Evolutionary conservation across 2,329 filamentous ascomycete species (phyloP).

Genomic region (Fusarium denticulatum): DNA sequence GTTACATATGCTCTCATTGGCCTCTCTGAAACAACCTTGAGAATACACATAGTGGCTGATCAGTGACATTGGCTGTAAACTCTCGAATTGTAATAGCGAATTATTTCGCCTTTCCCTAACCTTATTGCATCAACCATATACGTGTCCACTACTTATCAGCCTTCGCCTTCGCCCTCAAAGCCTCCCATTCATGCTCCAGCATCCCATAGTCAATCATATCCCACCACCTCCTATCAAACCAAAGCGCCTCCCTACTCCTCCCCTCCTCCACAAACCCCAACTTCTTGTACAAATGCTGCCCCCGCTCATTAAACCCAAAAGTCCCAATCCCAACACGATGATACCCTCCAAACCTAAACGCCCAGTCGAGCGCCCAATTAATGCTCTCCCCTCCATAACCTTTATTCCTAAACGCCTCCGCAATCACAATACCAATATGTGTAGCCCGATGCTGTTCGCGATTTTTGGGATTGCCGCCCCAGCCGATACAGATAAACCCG

Average conservation of each 20-base stretch:
- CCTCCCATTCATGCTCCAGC: slow-evolving; percentile 52
- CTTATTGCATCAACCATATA: too few relatives aligned
- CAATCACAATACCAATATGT: slow-evolving; percentile 51
- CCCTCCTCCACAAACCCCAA: slow-evolving; percentile 59
- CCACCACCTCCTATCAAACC: slow-evolving; percentile 54
- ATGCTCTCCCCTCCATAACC: slow-evolving; percentile 60
- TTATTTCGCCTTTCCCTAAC: too few relatives aligned
- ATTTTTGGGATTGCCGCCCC: not conserved
- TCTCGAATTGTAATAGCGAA: too few relatives aligned
- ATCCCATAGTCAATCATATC: slow-evolving; percentile 50
- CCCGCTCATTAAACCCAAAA: slow-evolving; percentile 55
- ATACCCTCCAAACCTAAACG: slow-evolving; percentile 55
- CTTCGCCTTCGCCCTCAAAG: not conserved
- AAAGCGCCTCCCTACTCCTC: slow-evolving; percentile 52
- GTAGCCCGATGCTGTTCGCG: slow-evolving; percentile 1
- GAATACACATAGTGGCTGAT: too few relatives aligned
- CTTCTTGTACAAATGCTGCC: slow-evolving; percentile 54
- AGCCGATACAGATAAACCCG: slow-evolving; percentile 15
- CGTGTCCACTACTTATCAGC: too few relatives aligned
- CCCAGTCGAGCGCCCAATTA: slow-evolving; percentile 58
- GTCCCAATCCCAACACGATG: slow-evolving; percentile 55
- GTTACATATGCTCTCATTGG: too few relatives aligned
- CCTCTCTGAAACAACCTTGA: too few relatives aligned
- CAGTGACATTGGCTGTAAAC: too few relatives aligned
- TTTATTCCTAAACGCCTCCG: slow-evolving; percentile 47